A percentile compares a stretch with the other conserved stretches of the same genome.
These are phyloP conservation scores for Lasiosphaeria ovina DNA, from an alignment of 495 filamentous ascomycete genomes.

Conservation along the genomic window DNA sequence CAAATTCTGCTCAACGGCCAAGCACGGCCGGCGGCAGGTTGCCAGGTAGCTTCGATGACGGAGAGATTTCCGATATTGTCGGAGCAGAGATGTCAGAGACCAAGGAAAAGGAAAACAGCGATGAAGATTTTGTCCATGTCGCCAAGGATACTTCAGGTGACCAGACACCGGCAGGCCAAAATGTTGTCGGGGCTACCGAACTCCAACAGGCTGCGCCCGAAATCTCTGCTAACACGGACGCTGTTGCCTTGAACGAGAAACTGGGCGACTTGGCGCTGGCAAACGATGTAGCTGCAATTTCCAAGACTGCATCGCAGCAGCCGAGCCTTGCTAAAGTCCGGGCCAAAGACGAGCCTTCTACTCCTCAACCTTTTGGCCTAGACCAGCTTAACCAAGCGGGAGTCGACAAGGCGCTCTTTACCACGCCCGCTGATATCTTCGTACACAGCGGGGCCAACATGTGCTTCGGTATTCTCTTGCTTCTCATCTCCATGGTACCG, in stretches of 20 bases:
- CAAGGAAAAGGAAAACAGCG: constrained; percentile 24
- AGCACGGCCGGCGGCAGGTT: constrained; percentile 31
- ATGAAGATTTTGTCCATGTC: constrained; percentile 31
- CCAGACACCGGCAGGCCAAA: constrained; percentile 22
- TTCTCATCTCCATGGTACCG: constrained; percentile 87
- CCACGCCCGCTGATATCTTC: constrained; percentile 74
- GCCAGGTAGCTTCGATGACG: constrained; percentile 37
- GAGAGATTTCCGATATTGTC: constrained; percentile 32
- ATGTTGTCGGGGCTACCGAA: constrained; percentile 17
- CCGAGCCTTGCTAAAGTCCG: neutral
- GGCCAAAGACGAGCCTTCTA: neutral
- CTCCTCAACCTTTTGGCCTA: constrained; percentile 2
- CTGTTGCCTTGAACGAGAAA: constrained; percentile 21
- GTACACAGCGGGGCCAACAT: constrained; percentile 84
- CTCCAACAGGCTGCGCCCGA: constrained; percentile 10
- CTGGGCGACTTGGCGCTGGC: constrained; percentile 15
- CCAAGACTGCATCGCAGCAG: neutral
- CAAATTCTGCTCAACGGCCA: constrained; percentile 7
- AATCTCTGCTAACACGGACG: neutral
- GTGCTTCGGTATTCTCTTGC: constrained; percentile 81
- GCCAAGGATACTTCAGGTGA: constrained; percentile 28
- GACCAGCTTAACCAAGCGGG: constrained; percentile 25
- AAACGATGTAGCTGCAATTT: neutral
- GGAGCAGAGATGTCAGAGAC: constrained; percentile 4
- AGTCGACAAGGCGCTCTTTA: constrained; percentile 53